Percentiles rank a stretch among this genome's conserved stretches.
Evolutionary conservation across 768 basidiomycete species (phyloP).

Genomic region (Amanita exitialis): DNA sequence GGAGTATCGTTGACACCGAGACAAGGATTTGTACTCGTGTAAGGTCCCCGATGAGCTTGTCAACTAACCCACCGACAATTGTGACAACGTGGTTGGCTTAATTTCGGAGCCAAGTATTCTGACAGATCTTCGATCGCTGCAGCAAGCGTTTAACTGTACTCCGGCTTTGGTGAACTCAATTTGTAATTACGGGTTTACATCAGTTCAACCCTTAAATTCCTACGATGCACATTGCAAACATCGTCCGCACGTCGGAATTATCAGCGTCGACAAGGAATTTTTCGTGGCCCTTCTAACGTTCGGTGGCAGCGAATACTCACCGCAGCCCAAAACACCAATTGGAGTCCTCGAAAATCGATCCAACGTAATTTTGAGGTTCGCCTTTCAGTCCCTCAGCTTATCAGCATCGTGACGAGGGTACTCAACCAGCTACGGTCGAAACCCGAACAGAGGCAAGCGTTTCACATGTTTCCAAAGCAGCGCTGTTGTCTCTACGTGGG

Average conservation of each 20-base stretch:
- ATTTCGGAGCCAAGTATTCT: background rate
- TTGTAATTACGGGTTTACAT: constrained; percentile 2
- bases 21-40: constrained; percentile 1
- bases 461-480: background rate
- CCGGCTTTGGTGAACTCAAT: constrained; percentile 1
- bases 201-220: background rate
- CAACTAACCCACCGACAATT: background rate
- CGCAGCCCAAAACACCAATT: background rate
- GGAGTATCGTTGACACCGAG: constrained; percentile 6
- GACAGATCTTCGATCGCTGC: constrained; percentile 1
- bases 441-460: background rate
- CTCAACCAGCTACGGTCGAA: background rate
- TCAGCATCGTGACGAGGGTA: background rate
- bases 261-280: background rate
- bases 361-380: background rate
- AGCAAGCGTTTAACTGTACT: background rate
- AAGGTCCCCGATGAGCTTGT: constrained; percentile 6
- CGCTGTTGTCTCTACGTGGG: background rate
- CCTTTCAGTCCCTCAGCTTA: background rate
- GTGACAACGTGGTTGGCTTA: background rate
- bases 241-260: background rate
- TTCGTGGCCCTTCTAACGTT: background rate
- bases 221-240: constrained; percentile 1
- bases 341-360: constrained; percentile 2
- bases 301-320: background rate